Evolutionary conservation across 192 early-diverging fungal genomes (phyloP).

Genomic region (Backusella liffmaniae): DNA sequence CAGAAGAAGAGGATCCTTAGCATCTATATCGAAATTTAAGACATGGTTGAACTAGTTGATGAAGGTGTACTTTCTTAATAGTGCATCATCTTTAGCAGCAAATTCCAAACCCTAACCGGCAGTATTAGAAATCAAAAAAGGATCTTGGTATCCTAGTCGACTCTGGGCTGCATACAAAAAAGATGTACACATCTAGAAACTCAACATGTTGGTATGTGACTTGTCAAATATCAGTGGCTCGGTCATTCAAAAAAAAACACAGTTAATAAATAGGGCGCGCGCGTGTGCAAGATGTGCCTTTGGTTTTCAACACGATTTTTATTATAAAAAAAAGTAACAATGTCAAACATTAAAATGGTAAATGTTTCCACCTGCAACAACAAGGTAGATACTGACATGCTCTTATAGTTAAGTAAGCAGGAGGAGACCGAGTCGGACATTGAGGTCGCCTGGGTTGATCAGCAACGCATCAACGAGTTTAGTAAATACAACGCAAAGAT

Average conservation of each 20-base stretch:
- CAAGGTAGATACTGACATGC: not conserved
- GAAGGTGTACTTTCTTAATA: too few species aligned
- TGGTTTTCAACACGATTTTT: not conserved
- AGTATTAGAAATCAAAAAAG: too few species aligned
- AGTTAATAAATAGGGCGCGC: not conserved
- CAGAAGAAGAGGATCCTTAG: too few species aligned
- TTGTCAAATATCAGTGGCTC: not conserved
- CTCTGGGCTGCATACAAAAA: too few species aligned
- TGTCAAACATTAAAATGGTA: slow-evolving; percentile 35
- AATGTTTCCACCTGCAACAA: not conserved
- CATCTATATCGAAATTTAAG: too few species aligned
- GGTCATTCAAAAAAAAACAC: not conserved
- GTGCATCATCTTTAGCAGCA: too few species aligned
- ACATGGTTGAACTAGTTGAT: too few species aligned
- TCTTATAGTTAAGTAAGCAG: slow-evolving; percentile 33
- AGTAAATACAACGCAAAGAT: slow-evolving; percentile 79
- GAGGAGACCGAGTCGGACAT: slow-evolving; percentile 86
- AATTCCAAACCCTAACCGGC: too few species aligned
- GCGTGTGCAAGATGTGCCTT: not conserved
- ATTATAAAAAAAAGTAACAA: slow-evolving; percentile 5
- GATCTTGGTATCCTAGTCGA: too few species aligned
- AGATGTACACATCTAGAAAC: too few species aligned
- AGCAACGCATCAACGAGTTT: slow-evolving; percentile 94
- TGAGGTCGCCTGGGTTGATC: slow-evolving; percentile 97
- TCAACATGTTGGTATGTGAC: too few species aligned